phyloP scores from a whole-genome alignment of 768 basidiomycete species.

The Psilocybe sp. region DNA sequence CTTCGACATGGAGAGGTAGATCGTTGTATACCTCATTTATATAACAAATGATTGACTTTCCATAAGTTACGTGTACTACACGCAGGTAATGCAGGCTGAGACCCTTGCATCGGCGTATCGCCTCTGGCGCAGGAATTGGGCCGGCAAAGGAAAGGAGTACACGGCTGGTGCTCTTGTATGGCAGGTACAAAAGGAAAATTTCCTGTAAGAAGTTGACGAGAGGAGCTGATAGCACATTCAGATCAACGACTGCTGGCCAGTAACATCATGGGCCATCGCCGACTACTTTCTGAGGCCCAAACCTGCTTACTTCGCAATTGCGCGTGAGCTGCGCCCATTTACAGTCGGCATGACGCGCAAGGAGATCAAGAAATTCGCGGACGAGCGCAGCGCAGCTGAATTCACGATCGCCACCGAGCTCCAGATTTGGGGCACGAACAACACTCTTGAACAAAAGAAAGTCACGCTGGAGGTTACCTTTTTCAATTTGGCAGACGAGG shows the following conservation, averaged over 20 bases:
- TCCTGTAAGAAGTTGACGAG: neutral
- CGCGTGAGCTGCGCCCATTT: conserved; percentile 76
- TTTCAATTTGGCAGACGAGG: conserved; percentile 60
- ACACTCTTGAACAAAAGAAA: conserved; percentile 54
- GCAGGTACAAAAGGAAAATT: conserved; percentile 64
- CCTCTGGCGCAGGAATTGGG: conserved; percentile 90
- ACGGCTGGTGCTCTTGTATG: conserved; percentile 92
- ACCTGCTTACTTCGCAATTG: conserved; percentile 84
- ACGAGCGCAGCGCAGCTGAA: conserved; percentile 62
- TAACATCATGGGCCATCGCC: conserved; percentile 89
- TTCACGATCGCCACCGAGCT: conserved; percentile 66
- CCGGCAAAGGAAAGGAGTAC: conserved; percentile 80
- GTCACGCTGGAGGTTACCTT: conserved; percentile 62
- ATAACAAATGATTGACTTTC: too few species aligned
- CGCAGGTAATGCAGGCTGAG: conserved; percentile 96
- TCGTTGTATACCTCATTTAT: neutral
- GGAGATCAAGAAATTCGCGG: conserved; percentile 54
- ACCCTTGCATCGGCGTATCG: conserved; percentile 84
- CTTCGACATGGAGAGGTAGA: conserved; percentile 81
- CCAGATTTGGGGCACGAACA: conserved; percentile 89
- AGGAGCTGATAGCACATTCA: conserved; percentile 22
- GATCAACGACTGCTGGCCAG: conserved; percentile 93
- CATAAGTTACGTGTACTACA: conserved; percentile 91
- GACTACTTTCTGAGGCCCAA: conserved; percentile 95
- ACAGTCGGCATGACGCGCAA: conserved; percentile 87